Base-by-base conservation (phyloP, 345 rosid species). In the Turritis glabra region DNA sequence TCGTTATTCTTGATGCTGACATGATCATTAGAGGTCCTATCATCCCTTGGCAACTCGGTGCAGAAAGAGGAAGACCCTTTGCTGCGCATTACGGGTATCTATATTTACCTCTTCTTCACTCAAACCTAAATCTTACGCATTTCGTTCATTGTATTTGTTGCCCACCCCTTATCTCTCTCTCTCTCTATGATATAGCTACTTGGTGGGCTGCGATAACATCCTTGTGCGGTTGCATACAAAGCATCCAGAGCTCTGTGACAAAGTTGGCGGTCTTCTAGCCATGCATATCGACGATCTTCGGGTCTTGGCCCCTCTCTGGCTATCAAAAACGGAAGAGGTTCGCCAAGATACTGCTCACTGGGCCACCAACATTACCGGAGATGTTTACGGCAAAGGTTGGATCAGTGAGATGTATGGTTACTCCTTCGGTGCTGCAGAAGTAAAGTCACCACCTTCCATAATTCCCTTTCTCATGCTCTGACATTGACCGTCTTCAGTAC, bases 371-470 rank as follows among this genome's bases (percentile, higher is more conserved):
- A 71, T 95, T 71, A 95, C 99, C 9, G 99, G 99, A n/a, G 99
- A 95, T 74, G 89, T 92, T 77, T 95, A 95, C 48, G 97, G 89
- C 9, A 59, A 80, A 83, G 98, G 99, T 68, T 95, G 98, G 98
- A 95, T 95, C 62, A 95, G 98, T 77, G 99, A 95, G 87, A 95
- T 95, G 98, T 92, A 92, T 81, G 99, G 99, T 80, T 95, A 95
- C 85, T 92, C 99, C 41, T 95, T 95, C 79, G 99, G 99, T 77
- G 99, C 99, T 9, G 98, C 99, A 25, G 92, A 95, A 72, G 99
- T 95, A 68, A 71, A 65, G 82, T 65, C 65, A 18, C 21, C 77
- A 13, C 80, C 65, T 54, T 15, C 64, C 68, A 77, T 14, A 0
- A 0, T 55, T 60, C 37, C 64, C 50, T 41, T 53, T 5, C 32